Conservation (phyloP, 306 rosid genomes). For the Arachis hypogaea region DNA sequence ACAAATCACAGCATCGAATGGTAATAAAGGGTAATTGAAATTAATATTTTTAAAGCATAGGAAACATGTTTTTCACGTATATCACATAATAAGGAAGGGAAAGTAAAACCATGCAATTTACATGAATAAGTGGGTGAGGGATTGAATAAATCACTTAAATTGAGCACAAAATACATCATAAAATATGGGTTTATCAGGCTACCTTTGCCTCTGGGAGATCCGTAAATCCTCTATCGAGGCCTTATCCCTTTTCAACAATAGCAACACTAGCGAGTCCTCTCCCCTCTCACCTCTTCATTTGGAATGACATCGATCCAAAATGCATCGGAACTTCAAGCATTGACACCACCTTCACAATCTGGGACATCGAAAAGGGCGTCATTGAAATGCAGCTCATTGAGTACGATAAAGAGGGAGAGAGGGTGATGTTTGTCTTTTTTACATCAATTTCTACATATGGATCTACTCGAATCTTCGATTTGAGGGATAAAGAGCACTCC, state of each 20-base stretch:
- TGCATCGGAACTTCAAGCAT: conserved; percentile 90
- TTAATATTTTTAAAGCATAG: too few species aligned
- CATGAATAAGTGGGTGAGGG: too few species aligned
- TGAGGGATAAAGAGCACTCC: conserved; percentile 94
- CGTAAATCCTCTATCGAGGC: conserved; percentile 66
- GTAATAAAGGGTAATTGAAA: too few species aligned
- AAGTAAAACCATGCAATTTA: too few species aligned
- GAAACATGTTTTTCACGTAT: too few species aligned
- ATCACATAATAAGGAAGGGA: too few species aligned
- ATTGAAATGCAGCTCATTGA: conserved; percentile 98
- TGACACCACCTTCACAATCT: conserved; percentile 91
- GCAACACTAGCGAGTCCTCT: conserved; percentile 83
- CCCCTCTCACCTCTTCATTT: conserved; percentile 91
- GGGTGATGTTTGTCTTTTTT: conserved; percentile 8
- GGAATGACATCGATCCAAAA: conserved; percentile 91
- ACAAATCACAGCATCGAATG: too few species aligned
- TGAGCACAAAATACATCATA: too few species aligned
- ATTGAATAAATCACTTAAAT: too few species aligned
- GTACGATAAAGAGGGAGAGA: conserved; percentile 75
- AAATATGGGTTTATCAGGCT: conserved; percentile 42
- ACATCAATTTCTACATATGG: conserved; percentile 97
- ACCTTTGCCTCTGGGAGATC: conserved; percentile 94
- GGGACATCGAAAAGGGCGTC: conserved; percentile 82
- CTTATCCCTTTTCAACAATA: conserved; percentile 75
- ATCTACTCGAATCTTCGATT: conserved; percentile 83